Base-by-base conservation (phyloP, 2,329 filamentous ascomycete genomes). In the Emergomyces orientalis region DNA sequence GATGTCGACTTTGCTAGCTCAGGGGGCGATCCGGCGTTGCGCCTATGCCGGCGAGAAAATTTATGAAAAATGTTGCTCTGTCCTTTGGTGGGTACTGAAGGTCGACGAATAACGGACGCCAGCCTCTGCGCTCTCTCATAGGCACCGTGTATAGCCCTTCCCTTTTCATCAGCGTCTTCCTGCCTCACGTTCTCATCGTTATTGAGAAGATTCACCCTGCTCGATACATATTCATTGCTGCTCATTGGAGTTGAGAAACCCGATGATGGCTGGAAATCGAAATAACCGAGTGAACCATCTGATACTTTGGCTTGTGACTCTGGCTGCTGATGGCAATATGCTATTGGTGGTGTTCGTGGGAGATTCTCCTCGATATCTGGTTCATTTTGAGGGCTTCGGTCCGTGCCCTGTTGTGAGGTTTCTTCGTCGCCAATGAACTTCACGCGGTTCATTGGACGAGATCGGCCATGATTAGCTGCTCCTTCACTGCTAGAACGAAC, bases 151-250 rank as follows among this genome's bases (percentile, higher is more conserved):
- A 75, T 69, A 22, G 73, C 68, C 61, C 65, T 70, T 59, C 71
- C 71, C 69, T 76, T 76, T 65, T 73, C 72, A 66, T 71, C 67
- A 63, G 73, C 71, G 71, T 72, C 65, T 41, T 27, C 63, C n/a
- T 32, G 22, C 45, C 34, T 41, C 22, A 3, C 57, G 3, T 55
- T 63, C 34, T 68, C 66, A 41, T 54, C 63, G 65, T 59, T 8
- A 47, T 32, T 17, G 39, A 59, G 25, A 14, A 59, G 57, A 27
- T 47, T 59, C 27, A 47, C 41, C 27, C 19, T 45, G 57, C 57
- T 59, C 3, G 27, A 64, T 55, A 55, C 32, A 66, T 63, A 39
- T 41, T 25, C 54, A 37, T 6, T 25, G 22, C 9, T 17, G 54
- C 22, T 45, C 14, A 32, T 14, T 2, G 57, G 57, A 3, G 57